Evolutionary conservation across 75 land plant species (phyloP).

Genomic region (Cunninghamia lanceolata): DNA sequence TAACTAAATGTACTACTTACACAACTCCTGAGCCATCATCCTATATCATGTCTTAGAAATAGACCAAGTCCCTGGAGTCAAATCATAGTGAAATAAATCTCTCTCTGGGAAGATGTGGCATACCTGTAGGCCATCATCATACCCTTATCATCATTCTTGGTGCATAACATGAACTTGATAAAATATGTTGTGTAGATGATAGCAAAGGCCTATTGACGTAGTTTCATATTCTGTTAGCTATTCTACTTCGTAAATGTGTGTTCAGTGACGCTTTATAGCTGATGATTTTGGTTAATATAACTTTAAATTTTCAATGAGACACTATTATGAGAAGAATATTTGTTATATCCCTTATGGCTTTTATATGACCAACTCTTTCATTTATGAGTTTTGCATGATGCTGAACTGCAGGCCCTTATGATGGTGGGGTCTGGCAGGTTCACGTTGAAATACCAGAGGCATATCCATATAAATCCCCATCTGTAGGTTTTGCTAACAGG

Average conservation of each 20-base stretch:
- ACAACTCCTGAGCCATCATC: neutral
- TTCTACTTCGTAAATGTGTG: neutral
- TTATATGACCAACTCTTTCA: neutral
- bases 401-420: conserved; percentile 40
- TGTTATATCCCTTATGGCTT: neutral
- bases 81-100: neutral
- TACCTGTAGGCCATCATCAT: neutral
- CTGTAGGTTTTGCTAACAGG: conserved; percentile 56
- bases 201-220: neutral
- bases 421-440: conserved; percentile 44
- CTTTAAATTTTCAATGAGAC: neutral
- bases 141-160: neutral
- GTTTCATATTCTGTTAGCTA: neutral
- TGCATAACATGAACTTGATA: neutral
- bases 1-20: neutral
- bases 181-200: neutral
- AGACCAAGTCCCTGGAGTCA: neutral
- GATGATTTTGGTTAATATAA: neutral
- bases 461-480: conserved; percentile 53
- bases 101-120: neutral
- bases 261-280: neutral
- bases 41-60: neutral
- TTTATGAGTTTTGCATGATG: neutral
- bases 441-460: conserved; percentile 50
- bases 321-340: neutral